A percentile compares a stretch with the other conserved stretches of the same genome.
These are phyloP conservation scores for Fomitopsis pulvina DNA, from an alignment of 768 basidiomycete species.

Conservation along the genomic window DNA sequence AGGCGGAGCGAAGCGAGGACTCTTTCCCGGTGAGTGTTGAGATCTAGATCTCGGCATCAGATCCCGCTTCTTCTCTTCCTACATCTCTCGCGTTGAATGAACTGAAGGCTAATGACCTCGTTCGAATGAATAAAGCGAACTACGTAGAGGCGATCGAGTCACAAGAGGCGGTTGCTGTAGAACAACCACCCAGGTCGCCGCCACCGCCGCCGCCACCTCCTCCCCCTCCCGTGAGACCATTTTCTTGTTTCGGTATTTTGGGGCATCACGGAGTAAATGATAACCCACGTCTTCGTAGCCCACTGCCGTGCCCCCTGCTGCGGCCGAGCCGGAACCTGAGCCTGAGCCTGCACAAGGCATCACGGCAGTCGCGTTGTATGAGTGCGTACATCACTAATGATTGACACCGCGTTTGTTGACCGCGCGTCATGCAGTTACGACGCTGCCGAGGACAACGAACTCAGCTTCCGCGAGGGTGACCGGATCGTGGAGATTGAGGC, in stretches of 20 bases:
- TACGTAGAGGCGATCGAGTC: conserved; percentile 76
- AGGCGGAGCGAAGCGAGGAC: conserved; percentile 59
- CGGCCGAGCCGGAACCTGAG: conserved; percentile 41
- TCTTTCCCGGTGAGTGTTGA: conserved; percentile 69
- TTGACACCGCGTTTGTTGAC: conserved; percentile 1
- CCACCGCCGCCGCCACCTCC: conserved; percentile 55
- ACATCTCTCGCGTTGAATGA: too few relatives aligned
- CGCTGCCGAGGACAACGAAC: conserved; percentile 86
- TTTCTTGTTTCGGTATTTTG: background rate
- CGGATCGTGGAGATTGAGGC: conserved; percentile 72
- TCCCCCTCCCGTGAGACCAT: conserved; percentile 32
- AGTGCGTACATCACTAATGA: conserved; percentile 38
- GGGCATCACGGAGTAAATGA: background rate
- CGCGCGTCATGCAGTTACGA: conserved; percentile 56
- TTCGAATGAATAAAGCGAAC: conserved; percentile 45
- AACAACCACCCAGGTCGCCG: conserved; percentile 38
- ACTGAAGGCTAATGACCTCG: too few relatives aligned
- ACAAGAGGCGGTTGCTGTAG: conserved; percentile 30
- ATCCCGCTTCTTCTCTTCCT: background rate
- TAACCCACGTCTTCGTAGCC: conserved; percentile 11
- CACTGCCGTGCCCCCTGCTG: conserved; percentile 32
- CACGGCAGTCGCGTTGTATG: conserved; percentile 60
- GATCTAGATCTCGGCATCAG: background rate
- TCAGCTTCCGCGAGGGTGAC: conserved; percentile 81
- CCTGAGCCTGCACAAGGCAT: conserved; percentile 46